Conservation (phyloP, 2,329 filamentous ascomycete genomes). For the Scleromitrula shiraiana region DNA sequence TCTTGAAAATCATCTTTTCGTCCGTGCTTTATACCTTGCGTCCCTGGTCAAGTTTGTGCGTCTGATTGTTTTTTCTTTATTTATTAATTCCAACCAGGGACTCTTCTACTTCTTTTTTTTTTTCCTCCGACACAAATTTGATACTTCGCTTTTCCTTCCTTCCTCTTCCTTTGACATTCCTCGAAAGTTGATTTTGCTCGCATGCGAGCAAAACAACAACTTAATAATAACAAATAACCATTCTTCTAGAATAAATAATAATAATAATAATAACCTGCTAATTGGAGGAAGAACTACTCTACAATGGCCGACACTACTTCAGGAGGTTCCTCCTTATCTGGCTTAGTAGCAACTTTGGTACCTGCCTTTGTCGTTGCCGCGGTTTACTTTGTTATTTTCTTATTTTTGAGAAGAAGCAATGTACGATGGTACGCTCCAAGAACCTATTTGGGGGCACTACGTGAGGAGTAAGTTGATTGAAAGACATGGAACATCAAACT, state of each 20-base stretch:
- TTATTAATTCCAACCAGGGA: too few relatives aligned
- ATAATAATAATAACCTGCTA: background rate
- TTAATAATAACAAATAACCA: background rate
- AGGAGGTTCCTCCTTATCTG: slow-evolving; percentile 25
- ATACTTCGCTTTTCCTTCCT: background rate
- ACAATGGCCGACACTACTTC: background rate
- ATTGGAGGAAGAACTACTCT: background rate
- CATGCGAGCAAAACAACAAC: background rate
- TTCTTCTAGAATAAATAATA: too few relatives aligned
- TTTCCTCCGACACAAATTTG: background rate
- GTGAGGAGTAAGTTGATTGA: slow-evolving; percentile 30
- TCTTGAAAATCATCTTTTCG: too few relatives aligned
- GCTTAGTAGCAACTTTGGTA: slow-evolving; percentile 41
- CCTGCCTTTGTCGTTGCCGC: slow-evolving; percentile 36
- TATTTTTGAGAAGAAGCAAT: slow-evolving; percentile 41
- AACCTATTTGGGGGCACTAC: slow-evolving; percentile 45
- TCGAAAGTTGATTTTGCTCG: background rate
- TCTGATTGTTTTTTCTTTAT: too few relatives aligned
- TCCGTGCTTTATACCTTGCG: too few relatives aligned
- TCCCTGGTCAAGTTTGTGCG: too few relatives aligned
- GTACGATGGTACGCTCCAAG: slow-evolving; percentile 45
- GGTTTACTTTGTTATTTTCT: slow-evolving; percentile 40
- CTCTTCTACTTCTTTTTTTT: background rate
- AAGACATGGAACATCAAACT: slow-evolving; percentile 5
- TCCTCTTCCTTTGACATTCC: background rate